These are phyloP conservation scores for Collybia sordida DNA, from an alignment of 768 basidiomycete species.

Conservation along the genomic window DNA sequence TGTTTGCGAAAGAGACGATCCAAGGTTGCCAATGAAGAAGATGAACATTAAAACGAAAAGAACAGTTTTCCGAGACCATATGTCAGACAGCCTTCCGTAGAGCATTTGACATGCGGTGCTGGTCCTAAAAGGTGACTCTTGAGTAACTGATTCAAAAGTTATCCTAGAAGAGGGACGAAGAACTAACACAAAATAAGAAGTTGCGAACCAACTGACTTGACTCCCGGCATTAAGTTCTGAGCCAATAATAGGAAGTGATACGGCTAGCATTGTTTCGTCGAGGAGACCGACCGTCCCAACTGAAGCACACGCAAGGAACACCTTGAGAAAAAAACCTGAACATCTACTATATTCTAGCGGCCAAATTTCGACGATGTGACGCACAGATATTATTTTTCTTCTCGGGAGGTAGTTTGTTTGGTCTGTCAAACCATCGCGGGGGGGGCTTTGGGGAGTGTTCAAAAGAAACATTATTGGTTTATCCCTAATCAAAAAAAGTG, in stretches of 20 bases:
- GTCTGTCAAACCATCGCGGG: slow-evolving; percentile 36
- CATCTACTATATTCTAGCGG: background rate
- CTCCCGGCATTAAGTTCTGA: slow-evolving; percentile 46
- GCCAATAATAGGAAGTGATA: slow-evolving; percentile 55
- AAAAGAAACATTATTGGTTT: background rate
- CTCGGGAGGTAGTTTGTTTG: slow-evolving; percentile 60
- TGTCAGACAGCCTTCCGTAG: slow-evolving; percentile 45
- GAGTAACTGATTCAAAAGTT: background rate
- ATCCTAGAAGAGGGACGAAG: background rate
- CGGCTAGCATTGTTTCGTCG: slow-evolving; percentile 58
- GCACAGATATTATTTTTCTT: slow-evolving; percentile 39
- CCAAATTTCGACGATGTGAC: background rate
- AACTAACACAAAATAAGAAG: slow-evolving; percentile 43
- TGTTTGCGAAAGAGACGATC: slow-evolving; percentile 45
- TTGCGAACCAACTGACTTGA: slow-evolving; percentile 52
- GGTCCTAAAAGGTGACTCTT: slow-evolving; percentile 21
- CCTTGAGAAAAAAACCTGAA: slow-evolving; percentile 7
- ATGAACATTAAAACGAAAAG: slow-evolving; percentile 44
- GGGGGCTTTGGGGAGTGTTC: background rate
- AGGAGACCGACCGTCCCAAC: slow-evolving; percentile 48
- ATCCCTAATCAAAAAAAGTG: background rate
- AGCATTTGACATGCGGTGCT: slow-evolving; percentile 44
- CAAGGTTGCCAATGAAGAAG: slow-evolving; percentile 51
- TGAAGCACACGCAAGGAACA: slow-evolving; percentile 47
- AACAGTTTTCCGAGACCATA: slow-evolving; percentile 47